Percentiles rank a stretch among this genome's conserved stretches.
phyloP scores from a whole-genome alignment of 805 yeast species.

The Ogataea nonfermentans region DNA sequence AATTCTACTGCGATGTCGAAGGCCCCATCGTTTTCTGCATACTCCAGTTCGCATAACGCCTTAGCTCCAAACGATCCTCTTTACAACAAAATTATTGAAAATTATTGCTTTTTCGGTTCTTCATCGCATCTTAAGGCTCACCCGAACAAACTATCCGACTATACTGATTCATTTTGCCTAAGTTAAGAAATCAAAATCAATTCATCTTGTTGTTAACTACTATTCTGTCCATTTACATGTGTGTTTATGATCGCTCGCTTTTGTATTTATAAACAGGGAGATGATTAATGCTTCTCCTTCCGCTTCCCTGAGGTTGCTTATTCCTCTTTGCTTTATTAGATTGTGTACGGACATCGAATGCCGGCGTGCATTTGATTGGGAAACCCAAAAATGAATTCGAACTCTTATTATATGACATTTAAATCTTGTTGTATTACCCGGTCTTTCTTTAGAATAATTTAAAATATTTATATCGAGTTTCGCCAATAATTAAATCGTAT shows the following conservation, averaged over 20 bases:
- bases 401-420: too few species aligned
- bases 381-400: too few species aligned
- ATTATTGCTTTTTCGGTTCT: conserved; percentile 33
- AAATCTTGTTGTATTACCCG: neutral
- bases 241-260: too few species aligned
- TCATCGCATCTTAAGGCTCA: conserved; percentile 12
- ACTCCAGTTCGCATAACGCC: conserved; percentile 6
- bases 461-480: neutral
- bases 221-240: too few species aligned
- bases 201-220: too few species aligned
- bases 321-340: too few species aligned
- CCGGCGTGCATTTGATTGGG: too few species aligned
- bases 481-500: neutral
- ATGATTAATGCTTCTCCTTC: too few species aligned
- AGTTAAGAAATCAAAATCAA: conserved; percentile 3
- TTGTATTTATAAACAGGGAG: too few species aligned
- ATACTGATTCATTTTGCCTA: conserved; percentile 12
- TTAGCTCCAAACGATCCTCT: conserved; percentile 15
- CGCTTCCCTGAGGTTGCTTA: too few species aligned
- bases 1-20: conserved; percentile 8
- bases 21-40: conserved; percentile 16
- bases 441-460: neutral
- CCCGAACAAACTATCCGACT: conserved; percentile 1
- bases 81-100: conserved; percentile 28
- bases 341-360: too few species aligned